Evolutionary conservation across 768 basidiomycete species (phyloP).

Genomic region (Boletus barrowsii): DNA sequence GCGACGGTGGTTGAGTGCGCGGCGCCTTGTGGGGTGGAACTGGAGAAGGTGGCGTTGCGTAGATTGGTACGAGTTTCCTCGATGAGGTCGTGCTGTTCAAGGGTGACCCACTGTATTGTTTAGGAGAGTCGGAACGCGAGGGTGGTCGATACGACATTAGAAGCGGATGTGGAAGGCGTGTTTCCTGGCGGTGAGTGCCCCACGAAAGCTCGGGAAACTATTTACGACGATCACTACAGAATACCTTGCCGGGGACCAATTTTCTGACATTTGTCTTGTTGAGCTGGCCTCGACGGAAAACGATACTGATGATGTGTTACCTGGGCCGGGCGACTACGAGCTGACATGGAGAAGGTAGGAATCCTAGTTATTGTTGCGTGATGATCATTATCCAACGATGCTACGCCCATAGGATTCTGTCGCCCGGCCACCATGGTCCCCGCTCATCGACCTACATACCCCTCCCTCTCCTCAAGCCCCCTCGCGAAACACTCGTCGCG

Average conservation of each 20-base stretch:
- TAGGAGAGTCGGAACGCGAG: slow-evolving; percentile 46
- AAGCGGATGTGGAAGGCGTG: slow-evolving; percentile 39
- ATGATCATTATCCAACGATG: not conserved
- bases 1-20: slow-evolving; percentile 47
- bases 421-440: slow-evolving; percentile 43
- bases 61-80: slow-evolving; percentile 41
- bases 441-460: slow-evolving; percentile 47
- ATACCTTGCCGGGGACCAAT: slow-evolving; percentile 62
- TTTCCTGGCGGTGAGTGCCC: slow-evolving; percentile 45
- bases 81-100: not conserved
- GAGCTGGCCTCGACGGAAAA: slow-evolving; percentile 44
- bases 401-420: slow-evolving; percentile 39
- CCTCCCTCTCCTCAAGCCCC: slow-evolving; percentile 63
- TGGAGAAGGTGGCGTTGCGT: slow-evolving; percentile 48
- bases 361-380: not conserved
- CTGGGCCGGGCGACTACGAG: slow-evolving; percentile 56
- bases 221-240: slow-evolving; percentile 36
- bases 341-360: slow-evolving; percentile 64
- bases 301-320: slow-evolving; percentile 33
- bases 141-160: slow-evolving; percentile 53
- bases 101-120: not conserved
- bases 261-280: slow-evolving; percentile 55
- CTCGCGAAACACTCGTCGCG: slow-evolving; percentile 61
- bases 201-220: not conserved
- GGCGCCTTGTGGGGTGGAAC: slow-evolving; percentile 54